Conservation (phyloP, 108 stramenopile species). For the Pseudonitzschia delicatissima region DNA sequence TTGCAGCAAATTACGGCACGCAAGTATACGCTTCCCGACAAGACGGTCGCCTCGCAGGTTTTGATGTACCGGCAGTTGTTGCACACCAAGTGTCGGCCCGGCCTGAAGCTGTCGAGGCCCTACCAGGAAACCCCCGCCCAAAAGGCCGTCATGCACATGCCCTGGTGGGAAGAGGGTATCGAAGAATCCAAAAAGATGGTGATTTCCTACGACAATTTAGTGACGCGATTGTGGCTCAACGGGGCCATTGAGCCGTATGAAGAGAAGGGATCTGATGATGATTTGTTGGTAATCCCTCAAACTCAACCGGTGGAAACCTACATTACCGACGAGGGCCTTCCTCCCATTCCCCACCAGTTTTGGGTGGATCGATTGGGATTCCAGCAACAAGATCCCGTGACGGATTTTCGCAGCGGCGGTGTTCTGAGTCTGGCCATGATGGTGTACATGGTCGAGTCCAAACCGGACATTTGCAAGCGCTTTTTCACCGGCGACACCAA, state of each 20-base stretch:
- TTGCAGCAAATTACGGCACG: slow-evolving; percentile 48
- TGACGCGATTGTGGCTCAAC: slow-evolving; percentile 72
- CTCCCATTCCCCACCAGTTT: slow-evolving; percentile 74
- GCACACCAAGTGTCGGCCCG: slow-evolving; percentile 81
- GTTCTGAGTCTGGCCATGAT: slow-evolving; percentile 77
- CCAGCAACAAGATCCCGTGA: slow-evolving; percentile 85
- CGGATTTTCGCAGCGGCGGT: slow-evolving; percentile 89
- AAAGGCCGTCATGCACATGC: slow-evolving; percentile 82
- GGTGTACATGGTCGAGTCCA: slow-evolving; percentile 73
- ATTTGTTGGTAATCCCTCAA: slow-evolving; percentile 2
- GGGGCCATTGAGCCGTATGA: slow-evolving; percentile 68
- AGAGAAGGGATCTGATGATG: not conserved
- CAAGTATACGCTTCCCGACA: slow-evolving; percentile 76
- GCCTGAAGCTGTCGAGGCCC: slow-evolving; percentile 59
- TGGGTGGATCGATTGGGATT: slow-evolving; percentile 83
- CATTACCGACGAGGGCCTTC: slow-evolving; percentile 61
- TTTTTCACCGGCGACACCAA: slow-evolving; percentile 57
- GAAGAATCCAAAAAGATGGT: slow-evolving; percentile 71
- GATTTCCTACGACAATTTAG: slow-evolving; percentile 81
- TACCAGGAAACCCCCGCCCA: slow-evolving; percentile 80
- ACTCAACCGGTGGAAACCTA: slow-evolving; percentile 41
- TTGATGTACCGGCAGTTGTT: slow-evolving; percentile 86
- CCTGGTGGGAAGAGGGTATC: slow-evolving; percentile 86
- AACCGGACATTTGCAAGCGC: slow-evolving; percentile 27
- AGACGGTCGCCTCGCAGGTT: slow-evolving; percentile 83